Evolutionary conservation across 1,284 basidiomycete genomes (phyloP).

Genomic region (Grifola frondosa): DNA sequence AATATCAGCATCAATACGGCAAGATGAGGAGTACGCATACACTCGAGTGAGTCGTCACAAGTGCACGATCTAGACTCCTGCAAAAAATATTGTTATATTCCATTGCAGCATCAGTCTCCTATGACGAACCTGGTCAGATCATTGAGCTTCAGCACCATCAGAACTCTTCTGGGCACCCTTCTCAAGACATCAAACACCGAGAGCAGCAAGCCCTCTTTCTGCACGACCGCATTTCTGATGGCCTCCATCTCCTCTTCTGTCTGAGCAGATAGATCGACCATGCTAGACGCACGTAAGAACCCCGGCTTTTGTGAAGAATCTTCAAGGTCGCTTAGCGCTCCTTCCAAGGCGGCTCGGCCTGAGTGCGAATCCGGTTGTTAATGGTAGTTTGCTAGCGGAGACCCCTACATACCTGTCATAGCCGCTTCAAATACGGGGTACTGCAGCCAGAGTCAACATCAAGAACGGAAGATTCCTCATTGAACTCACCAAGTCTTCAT

Average conservation of each 20-base stretch:
- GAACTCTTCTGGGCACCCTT: slow-evolving; percentile 77
- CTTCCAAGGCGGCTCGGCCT: slow-evolving; percentile 65
- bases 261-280: slow-evolving; percentile 73
- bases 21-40: slow-evolving; percentile 34
- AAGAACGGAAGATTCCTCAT: background rate
- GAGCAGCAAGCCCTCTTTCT: slow-evolving; percentile 76
- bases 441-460: slow-evolving; percentile 33
- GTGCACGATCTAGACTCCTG: slow-evolving; percentile 69
- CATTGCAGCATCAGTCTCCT: background rate
- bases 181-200: slow-evolving; percentile 86
- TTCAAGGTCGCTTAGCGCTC: slow-evolving; percentile 46
- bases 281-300: slow-evolving; percentile 63
- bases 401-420: slow-evolving; percentile 52
- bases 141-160: slow-evolving; percentile 87
- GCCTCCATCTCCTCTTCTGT: slow-evolving; percentile 73
- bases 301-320: slow-evolving; percentile 24
- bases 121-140: slow-evolving; percentile 69
- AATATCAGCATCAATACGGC: slow-evolving; percentile 1
- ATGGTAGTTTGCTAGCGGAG: background rate
- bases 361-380: background rate
- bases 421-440: slow-evolving; percentile 89
- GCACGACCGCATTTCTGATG: slow-evolving; percentile 78
- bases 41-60: slow-evolving; percentile 75
- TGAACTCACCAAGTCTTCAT: slow-evolving; percentile 71
- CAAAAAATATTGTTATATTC: slow-evolving; percentile 1